These are phyloP conservation scores for Raphanus hybrid DNA, from an alignment of 441 rosid species.

Conservation along the genomic window DNA sequence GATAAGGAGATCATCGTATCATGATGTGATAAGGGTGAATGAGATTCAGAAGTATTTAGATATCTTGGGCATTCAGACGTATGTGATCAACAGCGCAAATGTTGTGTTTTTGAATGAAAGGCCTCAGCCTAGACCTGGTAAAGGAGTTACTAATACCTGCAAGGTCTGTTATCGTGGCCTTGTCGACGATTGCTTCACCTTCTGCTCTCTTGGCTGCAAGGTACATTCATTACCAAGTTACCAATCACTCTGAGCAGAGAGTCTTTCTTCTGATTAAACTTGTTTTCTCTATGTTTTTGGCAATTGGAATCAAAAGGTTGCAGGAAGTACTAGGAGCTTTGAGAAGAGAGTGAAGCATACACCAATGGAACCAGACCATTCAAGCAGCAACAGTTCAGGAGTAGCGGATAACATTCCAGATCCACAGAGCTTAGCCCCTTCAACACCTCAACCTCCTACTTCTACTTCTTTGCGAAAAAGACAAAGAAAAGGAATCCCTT, in stretches of 20 bases:
- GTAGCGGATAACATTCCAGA: too few species aligned
- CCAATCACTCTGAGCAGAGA: background rate
- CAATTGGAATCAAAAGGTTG: slow-evolving; percentile 48
- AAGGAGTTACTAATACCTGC: slow-evolving; percentile 86
- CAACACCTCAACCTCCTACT: slow-evolving; percentile 64
- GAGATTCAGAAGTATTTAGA: slow-evolving; percentile 83
- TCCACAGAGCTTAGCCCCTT: slow-evolving; percentile 60
- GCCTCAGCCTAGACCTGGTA: slow-evolving; percentile 89
- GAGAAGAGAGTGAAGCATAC: slow-evolving; percentile 53
- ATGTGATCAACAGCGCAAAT: slow-evolving; percentile 89
- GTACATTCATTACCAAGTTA: too few species aligned
- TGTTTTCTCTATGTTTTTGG: background rate
- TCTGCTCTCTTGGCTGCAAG: slow-evolving; percentile 98
- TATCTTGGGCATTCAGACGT: slow-evolving; percentile 80
- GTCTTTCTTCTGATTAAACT: too few species aligned
- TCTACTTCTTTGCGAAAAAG: slow-evolving; percentile 45
- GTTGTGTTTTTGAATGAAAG: slow-evolving; percentile 90
- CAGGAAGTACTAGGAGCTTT: slow-evolving; percentile 66
- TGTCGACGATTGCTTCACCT: slow-evolving; percentile 73
- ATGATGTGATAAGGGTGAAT: slow-evolving; percentile 87
- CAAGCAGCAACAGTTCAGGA: slow-evolving; percentile 67
- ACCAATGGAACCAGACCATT: slow-evolving; percentile 65
- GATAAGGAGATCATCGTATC: slow-evolving; percentile 95
- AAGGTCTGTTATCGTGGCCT: slow-evolving; percentile 88
- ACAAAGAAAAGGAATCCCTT: slow-evolving; percentile 74